A percentile compares a stretch with the other conserved stretches of the same genome.
Evolutionary conservation across 306 rosid genomes (phyloP).

Genomic region (Chamaecrista fasciculata): DNA sequence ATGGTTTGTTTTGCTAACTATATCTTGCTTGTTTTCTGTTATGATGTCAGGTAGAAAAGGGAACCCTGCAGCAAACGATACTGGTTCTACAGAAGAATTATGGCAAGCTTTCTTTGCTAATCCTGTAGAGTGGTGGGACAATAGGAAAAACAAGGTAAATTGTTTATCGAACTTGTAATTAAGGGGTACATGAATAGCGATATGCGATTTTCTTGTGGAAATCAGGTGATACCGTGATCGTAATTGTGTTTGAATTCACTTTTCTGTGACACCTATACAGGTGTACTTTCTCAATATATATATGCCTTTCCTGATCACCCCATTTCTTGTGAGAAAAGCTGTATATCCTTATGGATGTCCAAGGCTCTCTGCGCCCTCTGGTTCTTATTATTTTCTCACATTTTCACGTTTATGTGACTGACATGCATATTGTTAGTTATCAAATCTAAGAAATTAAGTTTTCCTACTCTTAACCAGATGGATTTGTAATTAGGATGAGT

Average conservation of each 20-base stretch:
- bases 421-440: too few relatives aligned
- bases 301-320: not conserved
- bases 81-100: constrained; percentile 58
- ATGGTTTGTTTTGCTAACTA: constrained; percentile 7
- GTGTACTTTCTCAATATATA: not conserved
- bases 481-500: too few relatives aligned
- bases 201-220: constrained; percentile 11
- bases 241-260: constrained; percentile 2
- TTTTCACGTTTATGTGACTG: not conserved
- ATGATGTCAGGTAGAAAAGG: constrained; percentile 53
- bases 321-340: not conserved
- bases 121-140: constrained; percentile 60
- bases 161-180: not conserved
- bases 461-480: too few relatives aligned
- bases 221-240: constrained; percentile 7
- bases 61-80: constrained; percentile 36
- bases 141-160: constrained; percentile 41
- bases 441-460: too few relatives aligned
- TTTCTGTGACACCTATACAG: not conserved
- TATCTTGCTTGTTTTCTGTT: not conserved
- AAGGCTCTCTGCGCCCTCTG: not conserved
- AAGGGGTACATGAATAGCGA: not conserved
- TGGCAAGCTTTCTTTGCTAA: constrained; percentile 73
- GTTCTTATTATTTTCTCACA: not conserved
- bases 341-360: not conserved